Evolutionary conservation across 495 filamentous ascomycete genomes (phyloP).

Genomic region (Neurospora tetraspora): DNA sequence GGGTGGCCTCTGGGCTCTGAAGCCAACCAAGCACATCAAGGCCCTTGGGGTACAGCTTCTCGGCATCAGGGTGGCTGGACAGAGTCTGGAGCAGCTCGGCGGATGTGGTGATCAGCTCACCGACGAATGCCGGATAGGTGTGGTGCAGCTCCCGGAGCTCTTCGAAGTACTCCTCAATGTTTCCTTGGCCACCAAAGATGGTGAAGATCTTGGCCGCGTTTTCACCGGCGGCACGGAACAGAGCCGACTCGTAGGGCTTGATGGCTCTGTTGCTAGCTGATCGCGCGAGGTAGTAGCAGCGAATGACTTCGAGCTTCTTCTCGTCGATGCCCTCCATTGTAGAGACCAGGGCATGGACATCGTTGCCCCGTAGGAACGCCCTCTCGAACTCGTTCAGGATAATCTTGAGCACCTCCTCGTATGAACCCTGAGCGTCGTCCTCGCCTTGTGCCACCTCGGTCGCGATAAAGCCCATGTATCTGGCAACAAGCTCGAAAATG

Average conservation of each 20-base stretch:
- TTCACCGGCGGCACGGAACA: slow-evolving; percentile 80
- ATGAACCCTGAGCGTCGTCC: slow-evolving; percentile 74
- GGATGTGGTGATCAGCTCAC: slow-evolving; percentile 67
- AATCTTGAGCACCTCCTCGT: slow-evolving; percentile 78
- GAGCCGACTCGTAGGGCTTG: slow-evolving; percentile 82
- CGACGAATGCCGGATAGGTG: slow-evolving; percentile 83
- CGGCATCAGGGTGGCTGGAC: slow-evolving; percentile 75
- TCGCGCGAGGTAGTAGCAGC: slow-evolving; percentile 83
- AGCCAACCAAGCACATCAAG: slow-evolving; percentile 92
- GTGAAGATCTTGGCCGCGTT: slow-evolving; percentile 70
- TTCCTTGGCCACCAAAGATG: slow-evolving; percentile 97
- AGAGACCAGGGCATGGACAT: slow-evolving; percentile 84
- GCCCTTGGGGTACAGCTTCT: slow-evolving; percentile 93
- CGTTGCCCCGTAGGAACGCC: slow-evolving; percentile 87
- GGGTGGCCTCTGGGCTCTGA: slow-evolving; percentile 72
- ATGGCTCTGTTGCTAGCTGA: slow-evolving; percentile 71
- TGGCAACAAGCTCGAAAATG: slow-evolving; percentile 75
- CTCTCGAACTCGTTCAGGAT: slow-evolving; percentile 92
- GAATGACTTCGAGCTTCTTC: slow-evolving; percentile 82
- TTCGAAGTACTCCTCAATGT: slow-evolving; percentile 98
- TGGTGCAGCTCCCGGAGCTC: slow-evolving; percentile 84
- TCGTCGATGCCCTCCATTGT: slow-evolving; percentile 73
- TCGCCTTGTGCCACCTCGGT: slow-evolving; percentile 81
- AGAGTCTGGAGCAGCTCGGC: slow-evolving; percentile 75
- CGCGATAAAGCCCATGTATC: slow-evolving; percentile 84